phyloP scores from a whole-genome alignment of 495 filamentous ascomycete species.

The Trichoderma gamsii region DNA sequence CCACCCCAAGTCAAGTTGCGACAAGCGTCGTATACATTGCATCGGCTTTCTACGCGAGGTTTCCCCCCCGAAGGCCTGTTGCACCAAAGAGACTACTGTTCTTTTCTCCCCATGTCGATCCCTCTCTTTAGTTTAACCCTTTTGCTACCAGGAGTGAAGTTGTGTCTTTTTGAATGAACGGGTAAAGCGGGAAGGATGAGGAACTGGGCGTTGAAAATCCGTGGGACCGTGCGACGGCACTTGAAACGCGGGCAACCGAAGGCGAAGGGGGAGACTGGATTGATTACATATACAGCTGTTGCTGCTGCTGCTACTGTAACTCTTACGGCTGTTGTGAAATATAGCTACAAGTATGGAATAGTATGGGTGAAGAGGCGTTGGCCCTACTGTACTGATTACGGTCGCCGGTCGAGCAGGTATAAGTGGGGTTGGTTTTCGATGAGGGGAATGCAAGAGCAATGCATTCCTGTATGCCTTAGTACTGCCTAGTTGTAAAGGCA shows the following conservation, averaged over 20 bases:
- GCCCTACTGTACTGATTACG: too few species aligned
- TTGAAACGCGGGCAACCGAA: conserved; percentile 10
- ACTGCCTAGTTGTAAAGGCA: too few species aligned
- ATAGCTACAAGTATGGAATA: not conserved
- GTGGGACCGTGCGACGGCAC: conserved; percentile 8
- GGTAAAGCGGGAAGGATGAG: not conserved
- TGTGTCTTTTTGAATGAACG: not conserved
- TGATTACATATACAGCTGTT: not conserved
- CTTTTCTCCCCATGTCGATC: conserved; percentile 3
- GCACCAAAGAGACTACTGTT: not conserved
- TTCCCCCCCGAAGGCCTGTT: not conserved
- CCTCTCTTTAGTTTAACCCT: not conserved
- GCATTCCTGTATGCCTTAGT: too few species aligned
- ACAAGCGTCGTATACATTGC: not conserved
- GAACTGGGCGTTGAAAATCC: not conserved
- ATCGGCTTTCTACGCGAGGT: not conserved
- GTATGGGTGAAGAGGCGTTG: not conserved
- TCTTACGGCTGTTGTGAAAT: not conserved
- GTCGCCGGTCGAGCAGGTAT: too few species aligned
- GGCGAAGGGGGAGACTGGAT: not conserved
- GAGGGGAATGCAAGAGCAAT: too few species aligned
- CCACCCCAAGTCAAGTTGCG: not conserved
- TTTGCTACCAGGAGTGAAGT: not conserved
- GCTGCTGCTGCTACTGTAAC: not conserved
- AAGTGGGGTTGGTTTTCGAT: too few species aligned